Percentiles rank a stretch among this genome's conserved stretches.
phyloP scores from a whole-genome alignment of 805 yeast genomes.

The Pichia exigua region DNA sequence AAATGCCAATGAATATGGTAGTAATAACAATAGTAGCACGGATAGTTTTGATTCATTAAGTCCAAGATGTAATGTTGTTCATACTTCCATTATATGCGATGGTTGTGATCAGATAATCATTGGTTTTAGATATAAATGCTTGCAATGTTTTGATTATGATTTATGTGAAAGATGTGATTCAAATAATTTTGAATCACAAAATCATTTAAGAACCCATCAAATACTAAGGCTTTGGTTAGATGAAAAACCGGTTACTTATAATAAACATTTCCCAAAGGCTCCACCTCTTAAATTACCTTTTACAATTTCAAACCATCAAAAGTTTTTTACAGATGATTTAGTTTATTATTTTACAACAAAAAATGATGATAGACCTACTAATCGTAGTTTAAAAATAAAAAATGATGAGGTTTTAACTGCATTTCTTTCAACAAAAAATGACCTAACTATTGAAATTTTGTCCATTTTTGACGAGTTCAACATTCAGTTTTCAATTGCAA shows the following conservation, averaged over 20 bases:
- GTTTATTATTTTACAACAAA: background rate
- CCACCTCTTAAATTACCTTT: background rate
- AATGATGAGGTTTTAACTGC: background rate
- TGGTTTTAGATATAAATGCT: slow-evolving; percentile 45
- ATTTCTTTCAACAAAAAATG: background rate
- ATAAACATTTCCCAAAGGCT: background rate
- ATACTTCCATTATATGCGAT: slow-evolving; percentile 24
- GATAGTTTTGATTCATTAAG: background rate
- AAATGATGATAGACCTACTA: background rate
- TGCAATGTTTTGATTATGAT: slow-evolving; percentile 46
- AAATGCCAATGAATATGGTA: background rate
- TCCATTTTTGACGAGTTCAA: background rate
- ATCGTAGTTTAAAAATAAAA: background rate
- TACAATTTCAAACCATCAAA: background rate
- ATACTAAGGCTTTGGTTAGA: slow-evolving; percentile 20
- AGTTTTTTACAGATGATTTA: background rate
- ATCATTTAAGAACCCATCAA: slow-evolving; percentile 21
- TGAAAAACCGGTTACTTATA: slow-evolving; percentile 8
- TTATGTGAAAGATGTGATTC: slow-evolving; percentile 39
- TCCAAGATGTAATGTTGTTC: slow-evolving; percentile 9
- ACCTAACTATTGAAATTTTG: background rate
- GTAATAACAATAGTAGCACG: background rate
- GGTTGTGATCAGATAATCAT: slow-evolving; percentile 21
- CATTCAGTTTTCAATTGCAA: background rate
- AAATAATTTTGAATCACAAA: slow-evolving; percentile 8